Conservation (phyloP, 2,329 filamentous ascomycete species). For the Cordyceps militaris region DNA sequence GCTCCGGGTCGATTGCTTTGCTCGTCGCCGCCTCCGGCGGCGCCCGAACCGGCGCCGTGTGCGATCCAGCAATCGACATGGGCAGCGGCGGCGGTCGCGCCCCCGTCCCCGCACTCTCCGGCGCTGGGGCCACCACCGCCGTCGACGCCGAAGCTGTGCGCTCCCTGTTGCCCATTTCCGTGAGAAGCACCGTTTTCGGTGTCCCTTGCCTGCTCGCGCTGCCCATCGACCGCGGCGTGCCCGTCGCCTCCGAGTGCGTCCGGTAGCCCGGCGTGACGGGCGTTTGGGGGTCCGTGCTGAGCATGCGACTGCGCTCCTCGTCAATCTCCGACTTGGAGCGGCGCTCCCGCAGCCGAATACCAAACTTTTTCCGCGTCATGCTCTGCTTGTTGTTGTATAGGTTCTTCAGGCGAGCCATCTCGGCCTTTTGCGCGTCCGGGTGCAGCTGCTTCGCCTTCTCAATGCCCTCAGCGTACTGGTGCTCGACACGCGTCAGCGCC, state of each 20-base stretch:
- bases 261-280: not conserved
- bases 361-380: slow-evolving; percentile 50
- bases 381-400: slow-evolving; percentile 50
- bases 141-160: not conserved
- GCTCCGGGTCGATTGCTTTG: not conserved
- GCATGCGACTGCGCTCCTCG: slow-evolving; percentile 33
- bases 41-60: not conserved
- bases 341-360: slow-evolving; percentile 45
- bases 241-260: not conserved
- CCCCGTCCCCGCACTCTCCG: not conserved
- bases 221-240: not conserved
- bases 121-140: not conserved
- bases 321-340: slow-evolving; percentile 41
- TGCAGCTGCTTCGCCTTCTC: slow-evolving; percentile 35
- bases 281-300: no score
- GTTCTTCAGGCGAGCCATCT: slow-evolving; percentile 40
- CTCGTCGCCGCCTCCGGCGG: not conserved
- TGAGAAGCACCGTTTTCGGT: not conserved
- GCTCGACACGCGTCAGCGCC: slow-evolving; percentile 23
- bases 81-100: not conserved
- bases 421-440: slow-evolving; percentile 24
- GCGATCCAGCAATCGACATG: slow-evolving; percentile 9
- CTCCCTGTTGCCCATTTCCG: not conserved
- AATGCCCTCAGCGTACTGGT: slow-evolving; percentile 31
- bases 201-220: not conserved